Evolutionary conservation across 352 stramenopile species (phyloP), one percentile per base, ranked within the genome.

Genomic region (Phytophthora vignae): DNA sequence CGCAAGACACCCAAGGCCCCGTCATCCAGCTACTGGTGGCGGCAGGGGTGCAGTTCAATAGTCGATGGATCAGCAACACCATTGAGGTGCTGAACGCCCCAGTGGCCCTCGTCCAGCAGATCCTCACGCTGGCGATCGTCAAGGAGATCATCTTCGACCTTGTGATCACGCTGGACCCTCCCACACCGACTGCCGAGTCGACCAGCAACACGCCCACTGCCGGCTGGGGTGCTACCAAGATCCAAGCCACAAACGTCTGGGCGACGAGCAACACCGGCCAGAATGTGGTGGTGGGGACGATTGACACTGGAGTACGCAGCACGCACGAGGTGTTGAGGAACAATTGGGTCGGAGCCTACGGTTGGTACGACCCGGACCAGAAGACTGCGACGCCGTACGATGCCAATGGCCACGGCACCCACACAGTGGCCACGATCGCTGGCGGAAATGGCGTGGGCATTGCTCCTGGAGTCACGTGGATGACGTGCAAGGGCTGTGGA

Each of bases 401-500:
- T 50, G 44, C 52, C 11, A 82, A 74, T 38, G 79, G 79, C 17
- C 83, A 89, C 40, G 83, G 79, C 27, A 87, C 83, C 0, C 83
- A 90, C 67, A 85, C 76, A 11, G 76, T 81, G 65, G 83, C 74
- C 21, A 85, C 79, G 17, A 88, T 90, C 50, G 76, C 64, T 2
- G 83, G 83, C 2, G 36, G 55, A 0, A 40, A 65, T 9, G 81
- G 81, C 11, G 69, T 89, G 5, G 83, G 81, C 2, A 69, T 90
- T 12, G 83, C 83, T 10, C 81, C 83, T 15, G 77, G 74, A 6
- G 72, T 62, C 27, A 87, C 68, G 27, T 90, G 81, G 81, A 87
- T 90, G 58, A 42, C 79, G 3, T 89, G 81, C 76, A 82, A 84
- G 52, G 83, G 77, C 2, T 90, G 82, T 49, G 55, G 59, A 52